Base-by-base conservation (phyloP, 2,329 filamentous ascomycete species). In the Alternaria rosae region DNA sequence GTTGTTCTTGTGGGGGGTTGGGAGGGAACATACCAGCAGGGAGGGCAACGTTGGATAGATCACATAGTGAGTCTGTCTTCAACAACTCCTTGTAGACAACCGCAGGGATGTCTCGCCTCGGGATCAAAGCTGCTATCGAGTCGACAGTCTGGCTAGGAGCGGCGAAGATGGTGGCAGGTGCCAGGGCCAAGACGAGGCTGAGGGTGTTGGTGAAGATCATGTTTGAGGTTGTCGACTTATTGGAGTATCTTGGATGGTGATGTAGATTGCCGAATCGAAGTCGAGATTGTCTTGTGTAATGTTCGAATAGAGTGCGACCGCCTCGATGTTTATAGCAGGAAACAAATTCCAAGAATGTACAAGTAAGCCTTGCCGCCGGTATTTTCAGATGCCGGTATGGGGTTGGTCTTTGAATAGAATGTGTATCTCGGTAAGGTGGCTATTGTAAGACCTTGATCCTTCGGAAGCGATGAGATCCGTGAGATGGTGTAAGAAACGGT, bases 141-240 rank as follows among this genome's bases (percentile, higher is more conserved):
- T 70, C 65, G 51, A 59, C 50, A 5, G 65, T 67, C 32, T 64
- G 56, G 35, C 75, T 76, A 9, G 77, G 77, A 43, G 75, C 76
- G 23, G 78, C 77, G 64, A 78, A 64, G 57, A 79, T 54, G 20
- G 69, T 64, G 15, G 71, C 56, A 44, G 77, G 77, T 63, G 76
- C 73, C 58, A 80, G 63, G 44, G 76, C 75, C 69, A 78, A 61
- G 70, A 77, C 44, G 58, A 79, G 62, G 11, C 71, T 64, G 67
- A 78, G 42, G 20, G 72, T 64, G 44, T 68, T 69, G 53, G 74
- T 66, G 75, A 78, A 79, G 67, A 77, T 69, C 78, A 80, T 80
- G 51, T 54, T 70, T 30, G 28, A 30, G 43, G 44, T 56, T 57
- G 44, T 50, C 17, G 55, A 20, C 15, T 57, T 20, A 10, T 21